Conservation (phyloP, 441 rosid genomes). For the Gossypium gossypioides region DNA sequence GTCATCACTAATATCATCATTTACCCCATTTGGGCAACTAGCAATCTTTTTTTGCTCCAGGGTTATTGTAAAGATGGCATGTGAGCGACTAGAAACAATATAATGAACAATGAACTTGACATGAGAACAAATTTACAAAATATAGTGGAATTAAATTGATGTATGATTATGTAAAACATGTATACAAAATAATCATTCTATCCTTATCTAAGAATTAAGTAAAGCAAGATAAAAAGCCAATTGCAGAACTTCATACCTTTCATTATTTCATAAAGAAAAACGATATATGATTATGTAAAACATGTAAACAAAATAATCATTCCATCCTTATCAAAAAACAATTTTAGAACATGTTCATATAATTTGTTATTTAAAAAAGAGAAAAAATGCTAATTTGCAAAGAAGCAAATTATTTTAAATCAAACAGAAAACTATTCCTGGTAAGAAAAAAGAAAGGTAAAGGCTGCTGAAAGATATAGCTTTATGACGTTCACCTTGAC, state of each 20-base stretch:
- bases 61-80: slow-evolving; percentile 87
- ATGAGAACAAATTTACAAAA: not conserved
- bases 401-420: not conserved
- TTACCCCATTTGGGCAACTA: slow-evolving; percentile 21
- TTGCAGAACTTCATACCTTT: no score
- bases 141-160: not conserved
- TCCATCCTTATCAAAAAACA: not conserved
- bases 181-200: not conserved
- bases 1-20: slow-evolving; percentile 59
- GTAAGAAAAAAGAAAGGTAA: not conserved
- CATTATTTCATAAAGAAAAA: no score
- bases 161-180: not conserved
- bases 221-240: not conserved
- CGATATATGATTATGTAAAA: not conserved
- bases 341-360: not conserved
- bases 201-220: not conserved
- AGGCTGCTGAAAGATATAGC: not conserved
- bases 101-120: not conserved
- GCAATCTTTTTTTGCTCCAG: slow-evolving; percentile 79
- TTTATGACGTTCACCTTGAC: slow-evolving; percentile 46
- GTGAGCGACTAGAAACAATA: slow-evolving; percentile 63
- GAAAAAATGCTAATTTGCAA: not conserved
- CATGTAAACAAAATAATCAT: not conserved
- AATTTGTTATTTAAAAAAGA: not conserved
- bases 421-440: not conserved